Evolutionary conservation across 257 asterid genomes (phyloP), one percentile per base, ranked within the genome.

Genomic region (Scutellaria barbata): DNA sequence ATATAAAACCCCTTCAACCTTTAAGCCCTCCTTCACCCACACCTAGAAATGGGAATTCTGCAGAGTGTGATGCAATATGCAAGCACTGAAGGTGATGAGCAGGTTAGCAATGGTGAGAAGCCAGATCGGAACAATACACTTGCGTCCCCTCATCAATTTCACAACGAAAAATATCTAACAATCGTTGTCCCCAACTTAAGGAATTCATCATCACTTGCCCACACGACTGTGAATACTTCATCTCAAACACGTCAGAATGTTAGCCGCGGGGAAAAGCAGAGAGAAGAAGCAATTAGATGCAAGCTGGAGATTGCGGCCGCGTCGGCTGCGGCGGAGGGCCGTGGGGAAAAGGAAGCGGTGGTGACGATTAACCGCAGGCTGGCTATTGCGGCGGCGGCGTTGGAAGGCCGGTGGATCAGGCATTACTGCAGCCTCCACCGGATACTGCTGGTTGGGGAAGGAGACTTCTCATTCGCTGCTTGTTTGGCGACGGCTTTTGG

Each of bases 391-490:
- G n/a, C n/a, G n/a, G n/a, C n/a, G n/a, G n/a, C 17, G 17, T 25
- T 8, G 58, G 56, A 50, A 4, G 56, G 56, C 2, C 17, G 58
- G 18, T 52, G 80, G 82, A 77, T 77, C 4, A 66, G 42, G 55
- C 82, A 81, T 35, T 81, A 81, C 71, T 71, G 73, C 17, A 74
- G 75, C 55, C 1, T 39, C 18, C 82, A 81, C 17, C 51, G 63
- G 54, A 81, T 81, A 40, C 42, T 81, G 40, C 58, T 82, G 6
- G 82, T 76, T 11, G 87, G 87, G 1, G 87, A 83, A 59, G 84
- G 87, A 0, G 79, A 80, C 57, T 82, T 82, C 50, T 82, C 86
- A 2, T 82, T 79, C 33, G 74, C 84, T 0, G 58, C 82, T 22
- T 41, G 77, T 14, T 52, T 82, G 48, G 82, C 81, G 0, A 6